Conservation (phyloP, 208 protist species). For the Angomonas deanei region DNA sequence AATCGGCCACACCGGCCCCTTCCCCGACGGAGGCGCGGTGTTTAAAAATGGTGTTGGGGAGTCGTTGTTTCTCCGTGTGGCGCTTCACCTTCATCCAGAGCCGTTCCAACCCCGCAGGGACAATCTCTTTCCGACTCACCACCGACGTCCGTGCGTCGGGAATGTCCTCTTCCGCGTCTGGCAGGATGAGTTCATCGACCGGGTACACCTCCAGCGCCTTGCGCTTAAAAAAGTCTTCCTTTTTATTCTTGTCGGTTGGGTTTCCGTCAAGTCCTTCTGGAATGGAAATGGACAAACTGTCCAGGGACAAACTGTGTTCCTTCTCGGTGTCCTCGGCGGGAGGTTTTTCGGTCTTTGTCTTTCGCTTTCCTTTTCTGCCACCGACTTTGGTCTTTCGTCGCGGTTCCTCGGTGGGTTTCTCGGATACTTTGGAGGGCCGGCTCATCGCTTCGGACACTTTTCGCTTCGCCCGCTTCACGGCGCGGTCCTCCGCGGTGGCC, state of each 20-base stretch:
- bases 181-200: constrained; percentile 5
- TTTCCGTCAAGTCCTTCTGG: not conserved
- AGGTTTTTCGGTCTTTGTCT: not conserved
- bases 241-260: not conserved
- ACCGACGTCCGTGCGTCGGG: not conserved
- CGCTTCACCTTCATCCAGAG: constrained; percentile 45
- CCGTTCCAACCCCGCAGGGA: constrained; percentile 26
- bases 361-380: not conserved
- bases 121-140: not conserved
- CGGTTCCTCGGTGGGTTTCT: too few relatives aligned
- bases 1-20: constrained; percentile 15
- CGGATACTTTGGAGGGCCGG: not conserved
- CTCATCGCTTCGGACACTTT: too few relatives aligned
- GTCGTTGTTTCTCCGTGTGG: constrained; percentile 33
- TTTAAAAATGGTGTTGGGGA: constrained; percentile 42
- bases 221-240: constrained; percentile 46
- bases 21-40: not conserved
- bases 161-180: not conserved
- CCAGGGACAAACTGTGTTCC: not conserved
- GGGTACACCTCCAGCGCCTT: constrained; percentile 43
- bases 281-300: not conserved
- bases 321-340: not conserved
- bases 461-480: too few relatives aligned
- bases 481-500: constrained; percentile 36
- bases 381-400: not conserved